A percentile compares a stretch with the other conserved stretches of the same genome.
These are phyloP conservation scores for Epipyxis sp. DNA, from an alignment of 108 stramenopile genomes.

Conservation along the genomic window DNA sequence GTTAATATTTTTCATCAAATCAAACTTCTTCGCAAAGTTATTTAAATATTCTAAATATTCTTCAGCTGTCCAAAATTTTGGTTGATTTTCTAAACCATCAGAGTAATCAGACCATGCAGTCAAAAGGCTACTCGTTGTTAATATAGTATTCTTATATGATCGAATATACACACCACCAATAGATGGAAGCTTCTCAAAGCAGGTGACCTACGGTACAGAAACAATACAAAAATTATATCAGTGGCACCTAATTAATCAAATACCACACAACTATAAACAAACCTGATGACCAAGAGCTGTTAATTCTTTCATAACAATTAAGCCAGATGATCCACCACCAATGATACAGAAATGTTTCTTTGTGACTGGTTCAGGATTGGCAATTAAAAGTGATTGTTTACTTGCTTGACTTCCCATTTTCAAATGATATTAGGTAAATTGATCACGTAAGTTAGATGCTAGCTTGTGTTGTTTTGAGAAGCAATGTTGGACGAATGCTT, in stretches of 20 bases:
- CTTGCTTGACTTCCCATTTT: too few relatives aligned
- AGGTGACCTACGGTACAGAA: too few relatives aligned
- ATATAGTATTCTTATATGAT: constrained; percentile 45
- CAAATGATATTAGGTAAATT: too few relatives aligned
- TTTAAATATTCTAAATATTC: constrained; percentile 48
- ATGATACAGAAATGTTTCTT: constrained; percentile 42
- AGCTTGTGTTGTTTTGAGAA: too few relatives aligned
- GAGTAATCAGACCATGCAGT: constrained; percentile 51
- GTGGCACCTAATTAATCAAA: too few relatives aligned
- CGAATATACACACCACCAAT: constrained; percentile 50
- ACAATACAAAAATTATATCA: too few relatives aligned
- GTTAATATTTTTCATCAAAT: constrained; percentile 38
- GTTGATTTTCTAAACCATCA: constrained; percentile 42
- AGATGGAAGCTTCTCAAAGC: constrained; percentile 41
- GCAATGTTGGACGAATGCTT: too few relatives aligned
- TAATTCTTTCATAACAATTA: constrained; percentile 48
- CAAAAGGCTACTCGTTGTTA: constrained; percentile 46
- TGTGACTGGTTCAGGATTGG: not conserved
- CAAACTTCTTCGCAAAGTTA: constrained; percentile 41
- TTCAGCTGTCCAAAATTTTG: constrained; percentile 46
- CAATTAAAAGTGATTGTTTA: not conserved
- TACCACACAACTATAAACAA: too few relatives aligned
- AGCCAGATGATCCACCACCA: constrained; percentile 42
- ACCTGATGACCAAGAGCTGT: constrained; percentile 41
- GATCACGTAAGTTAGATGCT: too few relatives aligned